Evolutionary conservation across 352 stramenopile species (phyloP), one percentile per base, ranked within the genome.

Genomic region (Phytopythium ostracodes): DNA sequence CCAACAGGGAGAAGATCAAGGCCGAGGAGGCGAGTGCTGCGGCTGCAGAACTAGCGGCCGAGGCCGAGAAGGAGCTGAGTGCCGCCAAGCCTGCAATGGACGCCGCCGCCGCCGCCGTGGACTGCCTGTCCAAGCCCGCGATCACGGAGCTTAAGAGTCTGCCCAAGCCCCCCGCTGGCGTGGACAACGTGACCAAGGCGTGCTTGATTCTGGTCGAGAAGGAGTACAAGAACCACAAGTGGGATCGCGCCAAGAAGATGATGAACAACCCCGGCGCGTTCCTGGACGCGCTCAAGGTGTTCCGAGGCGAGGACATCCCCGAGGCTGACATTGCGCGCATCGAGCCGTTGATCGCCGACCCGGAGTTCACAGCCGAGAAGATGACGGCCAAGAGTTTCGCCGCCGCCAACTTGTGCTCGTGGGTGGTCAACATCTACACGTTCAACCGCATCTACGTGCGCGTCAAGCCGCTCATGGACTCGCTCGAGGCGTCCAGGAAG

Each of bases 371-470:
- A 0, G 80, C 81, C 4, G 96, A 99, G 57, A 98, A 98, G 66
- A 99, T 99, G 96, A 71, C 88, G 55, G 96, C 91, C 47, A 99
- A 99, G 77, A 98, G 91, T 59, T 97, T 89, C 5, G 97, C 97
- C 6, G 97, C 97, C 2, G 96, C 96, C 1, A 99, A 98, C 70
- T 88, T 99, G 59, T 99, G 95, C 68, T 98, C 89, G 24, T 99
- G 96, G 96, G 97, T 99, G 25, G 92, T 98, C 18, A 99, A 98
- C 59, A 99, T 99, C 64, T 98, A 98, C 73, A 97, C 87, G 27
- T 99, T 98, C 76, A 99, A 99, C 76, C 83, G 97, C 35, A 99
- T 99, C 65, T 99, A 99, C 77, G 96, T 99, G 43, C 98, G 98
- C 65, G 97, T 99, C 7, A 99, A 99, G 71, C 97, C 97, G 47